Evolutionary conservation across 176 grass and related monocot genomes (phyloP), one percentile per base, ranked within the genome.

Genomic region (Bolboschoenus planiculmis): DNA sequence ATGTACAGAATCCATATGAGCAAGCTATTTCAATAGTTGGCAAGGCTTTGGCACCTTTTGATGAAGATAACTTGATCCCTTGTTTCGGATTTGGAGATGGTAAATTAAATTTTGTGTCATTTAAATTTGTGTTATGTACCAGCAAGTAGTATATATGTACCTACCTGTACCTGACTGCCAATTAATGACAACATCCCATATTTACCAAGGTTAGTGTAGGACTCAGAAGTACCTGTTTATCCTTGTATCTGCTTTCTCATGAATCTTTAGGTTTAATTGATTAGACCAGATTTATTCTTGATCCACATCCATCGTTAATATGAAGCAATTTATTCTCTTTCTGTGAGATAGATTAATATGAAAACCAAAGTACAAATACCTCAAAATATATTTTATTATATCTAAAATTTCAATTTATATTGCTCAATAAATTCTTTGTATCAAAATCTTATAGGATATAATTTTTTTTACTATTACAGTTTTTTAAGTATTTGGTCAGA

Each of bases 41-140:
- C 29, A 93, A 91, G 85, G 88, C 90, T 1, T 87, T 97, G 78
- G 92, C 95, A 0, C 87, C 95, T 3, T 97, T 97, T 79, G 95
- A 97, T 78, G 95, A 97, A 42, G 95, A 94, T 83, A 93, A 94
- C 58, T 78, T 90, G 58, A 97, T 97, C 83, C 95, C 95, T 55
- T 94, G 95, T 86, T 97, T 90, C 78, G 95, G 95, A 37, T 97
- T 97, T 85, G 95, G 95, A 35, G 95, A 97, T 65, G 85, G 95
- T 97, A 58, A 84, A 84, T 10, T 68, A 4, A 13, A 43, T 10
- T 50, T 59, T 6, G 0, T 37, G 26, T 67, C 36, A 58, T 57
- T 40, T 84, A 47, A 9, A 85, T 57, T 48, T 16, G 10, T 39
- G 33, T 15, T 50, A 48, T 47, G 24, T 75, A 75, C 42, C 10